Percentiles rank a stretch among this genome's conserved stretches.
Conservation (phyloP, 352 stramenopile species). For the Phytophthora quininea region DNA sequence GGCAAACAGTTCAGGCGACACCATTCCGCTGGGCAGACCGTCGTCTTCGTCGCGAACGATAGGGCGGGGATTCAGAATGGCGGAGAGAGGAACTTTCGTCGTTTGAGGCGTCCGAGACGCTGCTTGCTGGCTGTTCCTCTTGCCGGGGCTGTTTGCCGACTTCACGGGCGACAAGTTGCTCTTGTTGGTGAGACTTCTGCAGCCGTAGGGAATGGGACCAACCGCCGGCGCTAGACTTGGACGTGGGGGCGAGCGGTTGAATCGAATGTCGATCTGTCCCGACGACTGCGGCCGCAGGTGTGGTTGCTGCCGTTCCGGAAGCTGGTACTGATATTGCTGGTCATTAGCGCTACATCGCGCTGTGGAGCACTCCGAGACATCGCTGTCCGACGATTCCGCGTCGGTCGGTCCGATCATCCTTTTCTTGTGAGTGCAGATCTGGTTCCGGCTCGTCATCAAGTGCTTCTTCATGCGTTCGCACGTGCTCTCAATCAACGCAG, state of each 20-base stretch:
- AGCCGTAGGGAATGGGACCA: constrained; percentile 20
- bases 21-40: constrained; percentile 8
- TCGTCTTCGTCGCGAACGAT: constrained; percentile 7
- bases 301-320: constrained; percentile 14
- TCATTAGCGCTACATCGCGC: constrained; percentile 26
- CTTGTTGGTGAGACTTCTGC: constrained; percentile 18
- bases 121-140: constrained; percentile 9
- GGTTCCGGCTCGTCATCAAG: constrained; percentile 47
- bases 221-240: constrained; percentile 14
- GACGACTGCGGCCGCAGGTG: constrained; percentile 17
- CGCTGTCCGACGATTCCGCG: constrained; percentile 24
- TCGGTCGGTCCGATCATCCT: constrained; percentile 35
- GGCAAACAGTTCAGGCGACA: constrained; percentile 50
- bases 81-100: constrained; percentile 30
- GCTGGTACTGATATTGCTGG: constrained; percentile 4
- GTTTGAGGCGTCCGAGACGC: constrained; percentile 18
- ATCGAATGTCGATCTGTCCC: constrained; percentile 20
- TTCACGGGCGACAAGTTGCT: constrained; percentile 17
- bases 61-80: constrained; percentile 25
- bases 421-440: constrained; percentile 61
- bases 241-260: constrained; percentile 29
- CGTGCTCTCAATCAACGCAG: constrained; percentile 57
- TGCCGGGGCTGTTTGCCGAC: not conserved
- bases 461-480: constrained; percentile 69
- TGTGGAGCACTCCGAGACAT: constrained; percentile 25